A percentile compares a stretch with the other conserved stretches of the same genome.
phyloP scores from a whole-genome alignment of 495 filamentous ascomycete genomes.

The Sporormia fimetaria region DNA sequence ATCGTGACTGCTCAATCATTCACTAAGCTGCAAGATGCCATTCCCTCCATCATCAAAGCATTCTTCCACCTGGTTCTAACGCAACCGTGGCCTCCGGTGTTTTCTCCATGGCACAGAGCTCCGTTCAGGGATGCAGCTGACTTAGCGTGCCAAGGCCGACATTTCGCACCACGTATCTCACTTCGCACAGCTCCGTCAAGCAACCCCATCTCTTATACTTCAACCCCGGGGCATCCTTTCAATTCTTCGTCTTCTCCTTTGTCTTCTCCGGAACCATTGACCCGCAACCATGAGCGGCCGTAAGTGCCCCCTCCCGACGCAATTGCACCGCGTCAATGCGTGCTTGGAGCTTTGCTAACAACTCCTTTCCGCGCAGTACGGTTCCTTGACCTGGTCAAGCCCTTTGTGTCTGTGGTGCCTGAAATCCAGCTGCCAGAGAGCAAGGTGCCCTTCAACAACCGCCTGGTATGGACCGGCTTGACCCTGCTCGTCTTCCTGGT shows the following conservation, averaged over 20 bases:
- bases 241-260: conserved; percentile 16
- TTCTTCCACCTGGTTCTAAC: no score
- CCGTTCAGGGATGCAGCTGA: no score
- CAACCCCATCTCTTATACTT: no score
- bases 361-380: conserved; percentile 53
- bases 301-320: conserved; percentile 32
- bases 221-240: no score
- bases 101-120: no score
- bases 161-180: no score
- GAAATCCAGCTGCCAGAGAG: conserved; percentile 96
- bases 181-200: no score
- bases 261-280: conserved; percentile 10
- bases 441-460: conserved; percentile 96
- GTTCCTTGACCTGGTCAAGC: conserved; percentile 98
- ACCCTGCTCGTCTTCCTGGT: conserved; percentile 97
- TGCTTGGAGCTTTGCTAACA: conserved; percentile 17
- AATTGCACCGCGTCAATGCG: conserved; percentile 8
- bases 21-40: no score
- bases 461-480: conserved; percentile 98
- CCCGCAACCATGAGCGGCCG: conserved; percentile 47
- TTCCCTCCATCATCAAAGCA: no score
- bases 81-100: no score
- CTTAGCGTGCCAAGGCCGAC: no score
- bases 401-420: conserved; percentile 96
- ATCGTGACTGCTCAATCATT: no score